Base-by-base conservation (phyloP, 192 early-diverging fungal genomes). In the Coemansia reversa region DNA sequence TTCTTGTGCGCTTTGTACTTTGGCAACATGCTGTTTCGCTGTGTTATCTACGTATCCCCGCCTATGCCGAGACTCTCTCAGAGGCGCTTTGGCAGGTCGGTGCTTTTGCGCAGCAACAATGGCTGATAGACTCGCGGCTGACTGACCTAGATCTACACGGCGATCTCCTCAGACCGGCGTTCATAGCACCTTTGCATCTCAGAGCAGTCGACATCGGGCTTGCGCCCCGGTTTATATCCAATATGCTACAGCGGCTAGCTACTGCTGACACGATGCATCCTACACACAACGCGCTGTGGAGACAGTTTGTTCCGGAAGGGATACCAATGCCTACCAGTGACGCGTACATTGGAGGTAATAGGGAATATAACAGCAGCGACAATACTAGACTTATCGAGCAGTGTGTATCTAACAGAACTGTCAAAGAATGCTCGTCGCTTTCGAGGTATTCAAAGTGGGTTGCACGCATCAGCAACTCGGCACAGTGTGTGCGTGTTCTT, bases 361-460 rank as follows among this genome's bases (percentile, higher is more conserved):
- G 39, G 0, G 39, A 14, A 45, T 45, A 16, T 25, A 24, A 25
- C 52, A 24, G 23, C 52, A 29, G 23, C 12, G 52, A 24, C n/a
- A 29, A 54, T 1, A 9, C 16, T 45, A 14, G 39, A 45, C 14
- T 12, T 0, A 45, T 1, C 16, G 39, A 14, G 12, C 39, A 45
- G 12, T 16, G 39, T 45, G 14, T 14, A 45, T 45, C 39, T 2
- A 16, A 45, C 14, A 16, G 39, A 16, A 16, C 14, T 12, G 39
- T 14, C 39, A 45, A 45, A 45, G 39, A 45, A 45, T 16, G 7
- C 18, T 20, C 22, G 30, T 30, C 56, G 29, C 59, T 62, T 2
- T 69, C 67, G 58, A 64, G 76, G 45, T 81, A 71, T 58, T 65
- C 69, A 23, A 81, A 81, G 45, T 81, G 78, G 78, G 78, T 69